Conservation (phyloP, 768 basidiomycete species). For the Suillus luteus region DNA sequence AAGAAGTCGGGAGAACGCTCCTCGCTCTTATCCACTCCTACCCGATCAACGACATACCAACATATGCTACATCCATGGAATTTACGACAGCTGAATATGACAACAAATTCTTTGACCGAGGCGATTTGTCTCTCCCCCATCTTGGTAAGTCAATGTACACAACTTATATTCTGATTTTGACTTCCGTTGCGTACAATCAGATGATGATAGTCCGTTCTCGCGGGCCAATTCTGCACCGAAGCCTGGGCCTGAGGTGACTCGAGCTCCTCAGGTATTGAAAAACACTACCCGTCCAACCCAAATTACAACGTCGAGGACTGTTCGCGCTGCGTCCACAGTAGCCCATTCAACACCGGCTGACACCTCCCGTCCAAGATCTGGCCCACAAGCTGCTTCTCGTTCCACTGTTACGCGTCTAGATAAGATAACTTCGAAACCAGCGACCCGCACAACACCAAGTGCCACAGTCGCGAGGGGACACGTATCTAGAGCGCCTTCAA, state of each 20-base stretch:
- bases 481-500: neutral
- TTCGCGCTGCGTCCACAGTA: neutral
- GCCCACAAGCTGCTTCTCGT: conserved; percentile 5
- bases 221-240: conserved; percentile 14
- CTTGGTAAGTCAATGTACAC: conserved; percentile 23
- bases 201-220: conserved; percentile 33
- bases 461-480: conserved; percentile 1
- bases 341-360: neutral
- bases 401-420: neutral
- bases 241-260: neutral
- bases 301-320: neutral
- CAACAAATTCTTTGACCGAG: conserved; percentile 22
- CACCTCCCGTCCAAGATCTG: conserved; percentile 1
- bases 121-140: conserved; percentile 22
- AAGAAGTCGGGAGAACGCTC: conserved; percentile 39
- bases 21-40: conserved; percentile 39
- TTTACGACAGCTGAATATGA: conserved; percentile 26
- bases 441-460: neutral
- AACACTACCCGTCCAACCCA: neutral
- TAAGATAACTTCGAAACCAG: neutral
- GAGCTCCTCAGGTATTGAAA: neutral
- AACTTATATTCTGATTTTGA: neutral
- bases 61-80: conserved; percentile 17
- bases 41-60: conserved; percentile 35
- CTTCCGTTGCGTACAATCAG: conserved; percentile 13